phyloP scores from a whole-genome alignment of 208 protist genomes.

The Borovskyia barvae region DNA sequence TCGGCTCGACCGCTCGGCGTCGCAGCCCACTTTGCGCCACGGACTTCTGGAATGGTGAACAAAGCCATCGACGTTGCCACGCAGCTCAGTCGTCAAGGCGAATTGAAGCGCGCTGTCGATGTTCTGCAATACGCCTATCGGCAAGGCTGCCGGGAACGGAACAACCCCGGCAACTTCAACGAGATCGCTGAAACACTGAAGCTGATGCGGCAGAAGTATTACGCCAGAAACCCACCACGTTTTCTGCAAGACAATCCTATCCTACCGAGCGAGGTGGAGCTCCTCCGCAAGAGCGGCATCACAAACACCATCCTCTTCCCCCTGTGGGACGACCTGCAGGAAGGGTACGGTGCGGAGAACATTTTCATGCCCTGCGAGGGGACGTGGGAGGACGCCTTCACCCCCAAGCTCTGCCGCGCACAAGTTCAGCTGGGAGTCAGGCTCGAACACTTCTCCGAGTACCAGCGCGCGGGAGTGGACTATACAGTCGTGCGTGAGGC shows the following conservation, averaged over 20 bases:
- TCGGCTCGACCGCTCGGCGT: constrained; percentile 13
- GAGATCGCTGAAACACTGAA: constrained; percentile 59
- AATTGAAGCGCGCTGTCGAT: constrained; percentile 82
- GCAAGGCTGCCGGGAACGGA: constrained; percentile 42
- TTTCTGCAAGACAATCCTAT: constrained; percentile 87
- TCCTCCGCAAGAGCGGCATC: constrained; percentile 71
- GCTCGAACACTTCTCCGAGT: constrained; percentile 40
- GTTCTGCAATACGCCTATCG: constrained; percentile 79
- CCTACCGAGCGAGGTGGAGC: constrained; percentile 68
- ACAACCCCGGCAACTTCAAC: constrained; percentile 71
- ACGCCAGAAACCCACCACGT: constrained; percentile 51
- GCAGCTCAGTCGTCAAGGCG: constrained; percentile 38
- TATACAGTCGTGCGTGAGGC: constrained; percentile 57
- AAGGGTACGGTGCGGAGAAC: constrained; percentile 83
- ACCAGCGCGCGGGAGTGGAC: constrained; percentile 14
- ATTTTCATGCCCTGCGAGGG: constrained; percentile 81
- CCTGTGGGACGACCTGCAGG: constrained; percentile 83
- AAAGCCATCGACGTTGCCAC: constrained; percentile 69
- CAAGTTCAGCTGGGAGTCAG: constrained; percentile 23
- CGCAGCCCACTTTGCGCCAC: constrained; percentile 29
- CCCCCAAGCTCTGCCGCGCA: constrained; percentile 28
- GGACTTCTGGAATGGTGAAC: constrained; percentile 56
- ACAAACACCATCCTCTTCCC: constrained; percentile 69
- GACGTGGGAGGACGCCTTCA: constrained; percentile 53
- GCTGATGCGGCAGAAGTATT: constrained; percentile 52